Conservation (phyloP, 176 grass and related monocot species). For the Eragrostis nindensis region DNA sequence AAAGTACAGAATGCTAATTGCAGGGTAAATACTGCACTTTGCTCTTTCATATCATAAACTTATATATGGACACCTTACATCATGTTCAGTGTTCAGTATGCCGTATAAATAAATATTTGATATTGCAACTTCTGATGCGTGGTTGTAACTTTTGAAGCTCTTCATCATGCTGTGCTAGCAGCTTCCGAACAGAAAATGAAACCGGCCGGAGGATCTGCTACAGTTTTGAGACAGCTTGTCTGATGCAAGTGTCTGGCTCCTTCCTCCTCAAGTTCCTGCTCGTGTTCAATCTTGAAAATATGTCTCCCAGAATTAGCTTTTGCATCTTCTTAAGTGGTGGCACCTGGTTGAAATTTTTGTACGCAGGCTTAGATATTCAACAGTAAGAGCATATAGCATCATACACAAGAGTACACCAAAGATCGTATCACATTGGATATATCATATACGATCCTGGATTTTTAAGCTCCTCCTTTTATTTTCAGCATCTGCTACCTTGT, state of each 20-base stretch:
- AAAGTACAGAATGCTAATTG: conserved; percentile 6
- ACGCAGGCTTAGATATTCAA: conserved; percentile 37
- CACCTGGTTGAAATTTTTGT: conserved; percentile 45
- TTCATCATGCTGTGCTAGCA: conserved; percentile 42
- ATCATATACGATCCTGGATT: neutral
- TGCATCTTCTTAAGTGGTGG: conserved; percentile 42
- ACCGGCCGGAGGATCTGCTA: conserved; percentile 40
- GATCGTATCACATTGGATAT: conserved; percentile 6
- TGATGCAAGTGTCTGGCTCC: conserved; percentile 21
- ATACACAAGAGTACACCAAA: conserved; percentile 45
- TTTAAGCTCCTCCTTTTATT: neutral
- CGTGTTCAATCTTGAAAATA: conserved; percentile 34
- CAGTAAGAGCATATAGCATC: conserved; percentile 19
- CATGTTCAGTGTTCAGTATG: neutral
- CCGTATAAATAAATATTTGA: neutral
- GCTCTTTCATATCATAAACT: neutral
- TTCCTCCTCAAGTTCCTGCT: conserved; percentile 49
- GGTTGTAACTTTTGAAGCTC: conserved; percentile 31
- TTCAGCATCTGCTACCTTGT: neutral
- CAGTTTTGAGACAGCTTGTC: conserved; percentile 50
- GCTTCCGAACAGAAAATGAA: conserved; percentile 23
- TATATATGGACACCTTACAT: no score
- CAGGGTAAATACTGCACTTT: conserved; percentile 16
- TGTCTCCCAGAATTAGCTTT: conserved; percentile 28
- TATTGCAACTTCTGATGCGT: conserved; percentile 1